Evolutionary conservation across 495 filamentous ascomycete genomes (phyloP).

Genomic region (Penicillium roqueforti): DNA sequence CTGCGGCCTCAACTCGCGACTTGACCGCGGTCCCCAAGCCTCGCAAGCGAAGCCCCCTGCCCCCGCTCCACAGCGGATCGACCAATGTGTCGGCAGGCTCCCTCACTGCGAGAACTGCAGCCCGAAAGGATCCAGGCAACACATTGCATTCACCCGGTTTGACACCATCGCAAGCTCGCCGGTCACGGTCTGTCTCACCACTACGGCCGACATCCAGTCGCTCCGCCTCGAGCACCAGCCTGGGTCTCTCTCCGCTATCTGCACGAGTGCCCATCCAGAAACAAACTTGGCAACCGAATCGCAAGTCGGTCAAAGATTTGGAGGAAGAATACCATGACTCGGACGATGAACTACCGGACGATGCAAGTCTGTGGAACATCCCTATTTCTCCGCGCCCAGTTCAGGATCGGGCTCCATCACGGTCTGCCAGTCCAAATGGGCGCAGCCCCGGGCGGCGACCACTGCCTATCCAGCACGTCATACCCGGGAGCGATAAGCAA

Average conservation of each 20-base stretch:
- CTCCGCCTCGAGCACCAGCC: constrained; percentile 31
- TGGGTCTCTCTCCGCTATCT: constrained; percentile 39
- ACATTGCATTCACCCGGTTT: constrained; percentile 23
- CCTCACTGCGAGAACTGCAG: constrained; percentile 21
- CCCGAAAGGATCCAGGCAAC: constrained; percentile 23
- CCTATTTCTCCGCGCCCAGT: constrained; percentile 85
- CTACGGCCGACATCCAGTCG: constrained; percentile 31
- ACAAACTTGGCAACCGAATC: constrained; percentile 65
- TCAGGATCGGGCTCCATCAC: constrained; percentile 56
- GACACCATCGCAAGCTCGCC: constrained; percentile 28
- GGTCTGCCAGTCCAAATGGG: constrained; percentile 52
- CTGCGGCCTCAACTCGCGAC: constrained; percentile 39
- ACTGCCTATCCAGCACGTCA: constrained; percentile 39
- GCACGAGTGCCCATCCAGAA: constrained; percentile 30
- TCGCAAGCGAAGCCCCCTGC: constrained; percentile 40
- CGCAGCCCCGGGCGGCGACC: constrained; percentile 39
- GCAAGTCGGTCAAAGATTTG: constrained; percentile 73
- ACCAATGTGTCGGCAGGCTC: constrained; percentile 15
- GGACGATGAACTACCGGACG: constrained; percentile 90
- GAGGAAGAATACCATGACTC: constrained; percentile 86
- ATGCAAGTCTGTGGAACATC: constrained; percentile 87
- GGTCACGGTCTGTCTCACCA: constrained; percentile 41
- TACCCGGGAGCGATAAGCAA: constrained; percentile 22
- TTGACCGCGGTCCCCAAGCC: constrained; percentile 41
- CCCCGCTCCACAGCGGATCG: constrained; percentile 30